Evolutionary conservation across 225 moss, liverwort and hornwort species (phyloP).

Genomic region (Straminergon stramineum): DNA sequence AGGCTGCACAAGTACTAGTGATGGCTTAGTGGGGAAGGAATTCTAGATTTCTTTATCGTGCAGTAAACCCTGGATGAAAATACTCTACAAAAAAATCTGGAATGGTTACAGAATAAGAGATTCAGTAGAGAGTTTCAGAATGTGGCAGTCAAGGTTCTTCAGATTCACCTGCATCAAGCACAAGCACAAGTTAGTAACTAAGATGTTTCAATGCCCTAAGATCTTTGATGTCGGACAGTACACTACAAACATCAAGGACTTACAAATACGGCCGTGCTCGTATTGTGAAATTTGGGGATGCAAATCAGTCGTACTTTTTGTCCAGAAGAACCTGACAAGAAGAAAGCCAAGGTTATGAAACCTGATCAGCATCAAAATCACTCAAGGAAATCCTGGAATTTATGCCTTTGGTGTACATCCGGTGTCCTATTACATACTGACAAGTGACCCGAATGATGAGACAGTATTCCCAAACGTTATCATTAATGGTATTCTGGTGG

Average conservation of each 20-base stretch:
- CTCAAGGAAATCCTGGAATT: not conserved
- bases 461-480: not conserved
- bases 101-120: slow-evolving; percentile 18
- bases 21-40: not conserved
- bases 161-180: slow-evolving; percentile 33
- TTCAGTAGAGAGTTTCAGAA: slow-evolving; percentile 50
- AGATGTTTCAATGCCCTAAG: not conserved
- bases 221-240: not conserved
- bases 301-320: slow-evolving; percentile 69
- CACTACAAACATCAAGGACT: not conserved
- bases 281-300: slow-evolving; percentile 72
- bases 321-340: slow-evolving; percentile 49
- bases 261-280: slow-evolving; percentile 80
- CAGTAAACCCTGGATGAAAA: not conserved
- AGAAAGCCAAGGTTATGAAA: not conserved
- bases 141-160: slow-evolving; percentile 50
- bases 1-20: not conserved
- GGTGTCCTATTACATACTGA: not conserved
- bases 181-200: not conserved
- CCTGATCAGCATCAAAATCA: not conserved
- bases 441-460: not conserved
- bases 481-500: not conserved
- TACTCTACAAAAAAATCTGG: not conserved
- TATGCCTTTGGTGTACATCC: not conserved
- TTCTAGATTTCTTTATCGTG: not conserved